Percentiles rank a stretch among this genome's conserved stretches.
phyloP scores from a whole-genome alignment of 495 filamentous ascomycete species.

The Penicilliopsis zonata region DNA sequence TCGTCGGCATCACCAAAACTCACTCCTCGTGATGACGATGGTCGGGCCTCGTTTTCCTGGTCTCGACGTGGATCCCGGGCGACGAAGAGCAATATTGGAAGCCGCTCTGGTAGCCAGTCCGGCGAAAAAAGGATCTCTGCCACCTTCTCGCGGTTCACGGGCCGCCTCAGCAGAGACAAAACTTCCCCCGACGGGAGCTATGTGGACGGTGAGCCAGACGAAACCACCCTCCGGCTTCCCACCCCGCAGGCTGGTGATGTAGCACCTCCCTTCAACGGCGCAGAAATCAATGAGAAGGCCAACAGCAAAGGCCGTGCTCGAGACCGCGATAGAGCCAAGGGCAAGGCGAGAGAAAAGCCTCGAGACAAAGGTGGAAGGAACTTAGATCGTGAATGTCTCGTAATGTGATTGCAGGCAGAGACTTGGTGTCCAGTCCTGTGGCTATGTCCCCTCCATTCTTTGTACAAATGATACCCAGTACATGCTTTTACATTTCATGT shows the following conservation, averaged over 20 bases:
- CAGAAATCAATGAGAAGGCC: constrained; percentile 20
- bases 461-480: background rate
- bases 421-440: constrained; percentile 4
- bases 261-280: constrained; percentile 9
- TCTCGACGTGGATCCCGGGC: constrained; percentile 50
- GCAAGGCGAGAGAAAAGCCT: constrained; percentile 26
- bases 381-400: constrained; percentile 61
- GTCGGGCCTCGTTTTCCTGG: constrained; percentile 33
- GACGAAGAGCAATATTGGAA: constrained; percentile 42
- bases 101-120: constrained; percentile 53
- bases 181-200: constrained; percentile 16
- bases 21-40: constrained; percentile 36
- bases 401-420: constrained; percentile 33
- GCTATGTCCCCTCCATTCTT: background rate
- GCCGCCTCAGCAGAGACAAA: constrained; percentile 36
- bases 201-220: constrained; percentile 18
- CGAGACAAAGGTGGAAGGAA: constrained; percentile 34
- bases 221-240: constrained; percentile 18
- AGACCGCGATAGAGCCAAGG: constrained; percentile 11
- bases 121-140: constrained; percentile 55
- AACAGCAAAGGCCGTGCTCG: constrained; percentile 15
- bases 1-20: constrained; percentile 35
- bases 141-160: constrained; percentile 53
- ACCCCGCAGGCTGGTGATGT: constrained; percentile 12
- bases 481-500: background rate